Percentiles rank a stretch among this genome's conserved stretches.
These are phyloP conservation scores for Yamadazyma insecticola DNA, from an alignment of 805 yeast genomes.

Conservation along the genomic window DNA sequence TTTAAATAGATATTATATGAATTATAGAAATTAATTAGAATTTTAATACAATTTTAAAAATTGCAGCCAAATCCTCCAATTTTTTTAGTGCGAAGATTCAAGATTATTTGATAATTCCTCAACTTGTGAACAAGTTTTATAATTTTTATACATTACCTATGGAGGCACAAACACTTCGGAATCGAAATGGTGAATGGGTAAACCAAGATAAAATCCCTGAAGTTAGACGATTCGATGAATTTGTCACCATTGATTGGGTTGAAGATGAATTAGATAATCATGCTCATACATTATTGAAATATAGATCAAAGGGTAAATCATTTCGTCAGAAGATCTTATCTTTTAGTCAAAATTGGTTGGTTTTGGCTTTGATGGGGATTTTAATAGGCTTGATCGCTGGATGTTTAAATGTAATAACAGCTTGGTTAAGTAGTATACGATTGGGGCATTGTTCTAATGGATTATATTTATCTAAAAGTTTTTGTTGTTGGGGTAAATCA, in stretches of 20 bases:
- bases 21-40: neutral
- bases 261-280: conserved; percentile 55
- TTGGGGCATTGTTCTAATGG: conserved; percentile 71
- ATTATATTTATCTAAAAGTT: conserved; percentile 65
- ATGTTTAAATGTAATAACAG: conserved; percentile 72
- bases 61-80: too few species aligned
- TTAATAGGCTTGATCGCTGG: conserved; percentile 83
- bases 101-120: too few species aligned
- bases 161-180: conserved; percentile 14
- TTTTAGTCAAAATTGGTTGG: conserved; percentile 61
- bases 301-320: conserved; percentile 10
- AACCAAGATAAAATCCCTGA: conserved; percentile 32
- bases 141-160: too few species aligned
- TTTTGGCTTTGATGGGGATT: conserved; percentile 70
- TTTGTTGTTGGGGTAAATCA: conserved; percentile 75
- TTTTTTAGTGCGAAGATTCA: too few species aligned
- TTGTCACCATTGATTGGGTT: conserved; percentile 67
- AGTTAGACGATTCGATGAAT: conserved; percentile 53
- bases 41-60: neutral
- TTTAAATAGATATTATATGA: too few species aligned
- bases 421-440: conserved; percentile 76
- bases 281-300: conserved; percentile 21
- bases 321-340: conserved; percentile 23
- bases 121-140: too few species aligned
- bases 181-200: conserved; percentile 28